Evolutionary conservation across 371 early-diverging fungal genomes (phyloP).

Genomic region (Rhizopus delemar): DNA sequence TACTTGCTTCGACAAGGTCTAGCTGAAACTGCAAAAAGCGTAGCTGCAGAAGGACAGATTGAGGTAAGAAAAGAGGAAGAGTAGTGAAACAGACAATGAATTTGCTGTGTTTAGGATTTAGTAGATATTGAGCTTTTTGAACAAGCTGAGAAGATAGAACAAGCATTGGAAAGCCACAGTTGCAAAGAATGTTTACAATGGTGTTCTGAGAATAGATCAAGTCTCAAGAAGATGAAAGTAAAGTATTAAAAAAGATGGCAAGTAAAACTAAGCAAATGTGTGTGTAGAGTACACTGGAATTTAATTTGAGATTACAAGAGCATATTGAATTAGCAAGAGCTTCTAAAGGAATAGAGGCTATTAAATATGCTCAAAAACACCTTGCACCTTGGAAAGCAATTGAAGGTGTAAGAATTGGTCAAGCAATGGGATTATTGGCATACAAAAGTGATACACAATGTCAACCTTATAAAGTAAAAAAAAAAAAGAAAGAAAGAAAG

Average conservation of each 20-base stretch:
- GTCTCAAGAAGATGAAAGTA: slow-evolving; percentile 70
- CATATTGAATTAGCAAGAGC: slow-evolving; percentile 82
- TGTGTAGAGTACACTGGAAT: slow-evolving; percentile 86
- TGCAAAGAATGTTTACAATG: slow-evolving; percentile 87
- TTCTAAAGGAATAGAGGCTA: slow-evolving; percentile 69
- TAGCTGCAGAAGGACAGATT: slow-evolving; percentile 65
- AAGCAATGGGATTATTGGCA: slow-evolving; percentile 86
- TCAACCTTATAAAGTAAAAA: slow-evolving; percentile 68
- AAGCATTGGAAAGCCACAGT: slow-evolving; percentile 68
- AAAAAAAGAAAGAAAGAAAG: not conserved
- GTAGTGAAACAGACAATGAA: not conserved
- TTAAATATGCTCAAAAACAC: slow-evolving; percentile 82
- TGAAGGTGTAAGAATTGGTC: slow-evolving; percentile 74
- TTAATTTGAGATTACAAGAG: slow-evolving; percentile 91
- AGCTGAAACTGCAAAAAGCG: slow-evolving; percentile 68
- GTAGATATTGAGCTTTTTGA: slow-evolving; percentile 89
- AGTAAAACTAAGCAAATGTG: too few species aligned
- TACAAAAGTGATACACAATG: slow-evolving; percentile 75
- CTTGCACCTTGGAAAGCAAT: slow-evolving; percentile 73
- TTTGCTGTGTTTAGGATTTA: slow-evolving; percentile 59
- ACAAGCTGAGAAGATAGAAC: slow-evolving; percentile 77
- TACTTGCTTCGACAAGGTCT: slow-evolving; percentile 89
- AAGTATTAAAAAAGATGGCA: not conserved
- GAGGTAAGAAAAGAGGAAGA: slow-evolving; percentile 49
- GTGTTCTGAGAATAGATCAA: slow-evolving; percentile 90